phyloP scores from a whole-genome alignment of 2,329 filamentous ascomycete genomes.

The Venturia pyrina region DNA sequence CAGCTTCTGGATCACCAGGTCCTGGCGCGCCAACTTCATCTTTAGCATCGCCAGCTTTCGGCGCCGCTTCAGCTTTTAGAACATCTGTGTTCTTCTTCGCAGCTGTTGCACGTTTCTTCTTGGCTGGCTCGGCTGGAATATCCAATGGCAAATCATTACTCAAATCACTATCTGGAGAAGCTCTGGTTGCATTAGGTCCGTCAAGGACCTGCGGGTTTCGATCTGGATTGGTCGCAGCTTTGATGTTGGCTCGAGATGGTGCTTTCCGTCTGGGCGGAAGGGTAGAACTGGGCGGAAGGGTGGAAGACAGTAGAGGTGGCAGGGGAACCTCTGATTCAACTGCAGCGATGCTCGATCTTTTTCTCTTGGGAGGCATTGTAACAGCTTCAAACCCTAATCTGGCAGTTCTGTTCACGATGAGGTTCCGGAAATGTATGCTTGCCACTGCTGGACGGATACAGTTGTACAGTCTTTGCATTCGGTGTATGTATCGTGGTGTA shows the following conservation, averaged over 20 bases:
- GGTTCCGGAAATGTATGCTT: not conserved
- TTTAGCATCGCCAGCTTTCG: not conserved
- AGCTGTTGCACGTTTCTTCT: slow-evolving; percentile 10
- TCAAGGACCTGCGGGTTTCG: slow-evolving; percentile 8
- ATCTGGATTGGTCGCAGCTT: slow-evolving; percentile 1
- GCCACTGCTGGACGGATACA: not conserved
- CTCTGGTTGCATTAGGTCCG: slow-evolving; percentile 6
- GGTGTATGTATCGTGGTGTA: not conserved
- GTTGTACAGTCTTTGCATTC: slow-evolving; percentile 1
- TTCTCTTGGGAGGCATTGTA: slow-evolving; percentile 9
- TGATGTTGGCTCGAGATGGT: not conserved
- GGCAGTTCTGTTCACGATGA: not conserved
- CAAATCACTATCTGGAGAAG: slow-evolving; percentile 9
- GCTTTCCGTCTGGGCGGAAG: slow-evolving; percentile 6
- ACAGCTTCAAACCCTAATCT: not conserved
- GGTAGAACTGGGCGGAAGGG: not conserved
- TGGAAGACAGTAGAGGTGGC: not conserved
- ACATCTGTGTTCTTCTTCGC: slow-evolving; percentile 13
- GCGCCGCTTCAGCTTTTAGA: slow-evolving; percentile 3
- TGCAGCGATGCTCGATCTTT: slow-evolving; percentile 4
- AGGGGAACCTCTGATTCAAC: not conserved
- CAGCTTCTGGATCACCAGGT: slow-evolving; percentile 18
- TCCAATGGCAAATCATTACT: not conserved
- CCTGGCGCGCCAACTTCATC: not conserved
- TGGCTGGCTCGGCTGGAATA: not conserved